Evolutionary conservation across 2,329 filamentous ascomycete genomes (phyloP), one percentile per base, ranked within the genome.

Genomic region (Tolypocladium pustulatum): DNA sequence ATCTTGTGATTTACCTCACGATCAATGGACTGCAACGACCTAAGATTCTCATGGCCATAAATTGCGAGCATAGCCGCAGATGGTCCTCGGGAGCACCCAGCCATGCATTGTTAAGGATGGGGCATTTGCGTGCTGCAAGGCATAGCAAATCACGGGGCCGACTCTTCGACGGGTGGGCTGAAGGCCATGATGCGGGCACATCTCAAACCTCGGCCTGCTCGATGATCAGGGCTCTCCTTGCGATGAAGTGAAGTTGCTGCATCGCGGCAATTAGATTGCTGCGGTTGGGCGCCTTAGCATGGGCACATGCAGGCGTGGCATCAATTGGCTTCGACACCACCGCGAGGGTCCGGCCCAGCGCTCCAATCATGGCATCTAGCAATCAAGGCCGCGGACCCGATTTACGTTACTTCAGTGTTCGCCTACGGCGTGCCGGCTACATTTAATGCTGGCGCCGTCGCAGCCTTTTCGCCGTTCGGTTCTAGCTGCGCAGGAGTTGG

Each of bases 161-260:
- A 36, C 51, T n/a, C n/a, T 20, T 38, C 53, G 54, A 52, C 49
- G 43, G 46, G 32, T 59, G 55, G 43, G 49, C 49, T n/a, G 7
- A 10, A n/a, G 34, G 36, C 25, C 53, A 38, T 55, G 59, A 57
- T 40, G 57, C 56, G 55, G 51, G 55, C 52, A 59, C 59, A 59
- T 61, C 59, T 54, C 59, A 57, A 57, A 57, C 61, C 58, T 55
- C 34, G 46, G 61, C 51, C 59, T 49, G 43, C 57, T 51, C 40
- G 32, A 20, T 54, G 54, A 54, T 55, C 15, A 36, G 52, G 54
- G 57, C 55, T 25, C 53, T 37, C 36, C 54, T 52, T 55, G 41
- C 56, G 59, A 59, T 59, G 49, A 58, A 54, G 58, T 59, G 60
- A 61, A 49, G 53, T 54, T 56, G 49, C 55, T 27, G 36, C 58